These are phyloP conservation scores for Fusarium sp. DNA, from an alignment of 2,329 filamentous ascomycete species.

Conservation along the genomic window DNA sequence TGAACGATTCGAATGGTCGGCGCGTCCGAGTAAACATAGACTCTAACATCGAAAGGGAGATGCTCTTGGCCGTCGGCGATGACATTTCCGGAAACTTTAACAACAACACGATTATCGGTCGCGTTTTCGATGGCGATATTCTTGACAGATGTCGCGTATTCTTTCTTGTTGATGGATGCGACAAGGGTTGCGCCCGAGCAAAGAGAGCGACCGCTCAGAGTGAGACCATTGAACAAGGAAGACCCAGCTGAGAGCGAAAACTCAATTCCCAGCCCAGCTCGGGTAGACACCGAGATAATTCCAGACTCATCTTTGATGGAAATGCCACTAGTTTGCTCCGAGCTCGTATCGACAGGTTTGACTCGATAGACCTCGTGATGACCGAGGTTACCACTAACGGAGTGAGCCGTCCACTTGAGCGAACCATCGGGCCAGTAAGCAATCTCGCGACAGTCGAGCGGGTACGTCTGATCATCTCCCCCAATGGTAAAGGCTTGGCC, in stretches of 20 bases:
- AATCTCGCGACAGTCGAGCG: slow-evolving; percentile 29
- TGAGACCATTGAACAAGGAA: slow-evolving; percentile 14
- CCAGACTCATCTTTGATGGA: neutral
- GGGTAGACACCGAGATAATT: slow-evolving; percentile 2
- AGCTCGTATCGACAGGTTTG: slow-evolving; percentile 15
- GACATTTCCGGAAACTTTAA: slow-evolving; percentile 22
- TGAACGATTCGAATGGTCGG: slow-evolving; percentile 65
- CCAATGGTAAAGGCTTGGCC: slow-evolving; percentile 27
- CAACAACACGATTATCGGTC: slow-evolving; percentile 17
- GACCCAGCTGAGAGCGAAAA: neutral
- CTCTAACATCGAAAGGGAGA: slow-evolving; percentile 31
- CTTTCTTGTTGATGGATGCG: slow-evolving; percentile 25
- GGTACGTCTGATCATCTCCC: neutral
- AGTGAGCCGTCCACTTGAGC: slow-evolving; percentile 71
- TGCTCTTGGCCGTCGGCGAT: slow-evolving; percentile 6
- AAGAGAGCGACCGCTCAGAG: neutral
- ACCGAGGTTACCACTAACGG: slow-evolving; percentile 56
- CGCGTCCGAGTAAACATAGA: slow-evolving; percentile 69
- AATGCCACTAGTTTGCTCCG: neutral
- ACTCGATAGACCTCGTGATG: slow-evolving; percentile 56
- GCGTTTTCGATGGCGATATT: slow-evolving; percentile 12
- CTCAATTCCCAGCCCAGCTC: slow-evolving; percentile 4
- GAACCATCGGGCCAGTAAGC: slow-evolving; percentile 66
- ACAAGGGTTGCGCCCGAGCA: slow-evolving; percentile 26
- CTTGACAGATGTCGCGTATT: slow-evolving; percentile 18